Conservation (phyloP, 805 yeast species). For the Starmerella sirachaensis region DNA sequence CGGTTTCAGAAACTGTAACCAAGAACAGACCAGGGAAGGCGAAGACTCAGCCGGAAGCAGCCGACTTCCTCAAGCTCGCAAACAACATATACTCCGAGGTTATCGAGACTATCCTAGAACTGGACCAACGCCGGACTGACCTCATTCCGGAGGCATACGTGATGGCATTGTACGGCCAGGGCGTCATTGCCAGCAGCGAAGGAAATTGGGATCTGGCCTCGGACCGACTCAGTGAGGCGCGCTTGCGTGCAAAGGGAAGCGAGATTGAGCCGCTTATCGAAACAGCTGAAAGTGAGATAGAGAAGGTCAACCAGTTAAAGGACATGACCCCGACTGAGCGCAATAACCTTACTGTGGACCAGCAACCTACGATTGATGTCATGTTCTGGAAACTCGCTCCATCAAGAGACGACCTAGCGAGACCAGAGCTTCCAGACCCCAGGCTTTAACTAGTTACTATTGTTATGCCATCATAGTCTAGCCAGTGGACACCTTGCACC, state of each 20-base stretch:
- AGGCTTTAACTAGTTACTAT: too few relatives aligned
- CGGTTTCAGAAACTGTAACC: background rate
- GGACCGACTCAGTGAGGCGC: slow-evolving; percentile 52
- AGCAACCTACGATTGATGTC: slow-evolving; percentile 18
- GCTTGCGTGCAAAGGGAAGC: slow-evolving; percentile 54
- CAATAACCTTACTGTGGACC: slow-evolving; percentile 6
- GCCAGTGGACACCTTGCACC: too few relatives aligned
- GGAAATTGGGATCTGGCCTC: slow-evolving; percentile 48
- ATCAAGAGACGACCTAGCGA: slow-evolving; percentile 10
- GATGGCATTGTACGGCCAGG: slow-evolving; percentile 72
- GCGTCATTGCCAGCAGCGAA: slow-evolving; percentile 58
- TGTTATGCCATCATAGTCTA: too few relatives aligned
- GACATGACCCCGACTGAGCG: slow-evolving; percentile 6
- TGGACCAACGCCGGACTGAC: slow-evolving; percentile 18
- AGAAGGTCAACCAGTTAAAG: slow-evolving; percentile 33
- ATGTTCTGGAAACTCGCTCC: slow-evolving; percentile 22
- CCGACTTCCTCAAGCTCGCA: slow-evolving; percentile 12
- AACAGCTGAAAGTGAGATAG: slow-evolving; percentile 56
- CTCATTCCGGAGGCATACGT: slow-evolving; percentile 56
- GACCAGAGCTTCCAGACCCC: slow-evolving; percentile 16
- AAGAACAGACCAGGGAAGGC: background rate
- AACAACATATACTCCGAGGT: slow-evolving; percentile 17
- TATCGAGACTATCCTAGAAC: slow-evolving; percentile 14
- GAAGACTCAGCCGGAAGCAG: slow-evolving; percentile 8
- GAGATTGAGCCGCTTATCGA: slow-evolving; percentile 50